phyloP scores from a whole-genome alignment of 1,284 basidiomycete genomes.

The Rhizoctonia solani region DNA sequence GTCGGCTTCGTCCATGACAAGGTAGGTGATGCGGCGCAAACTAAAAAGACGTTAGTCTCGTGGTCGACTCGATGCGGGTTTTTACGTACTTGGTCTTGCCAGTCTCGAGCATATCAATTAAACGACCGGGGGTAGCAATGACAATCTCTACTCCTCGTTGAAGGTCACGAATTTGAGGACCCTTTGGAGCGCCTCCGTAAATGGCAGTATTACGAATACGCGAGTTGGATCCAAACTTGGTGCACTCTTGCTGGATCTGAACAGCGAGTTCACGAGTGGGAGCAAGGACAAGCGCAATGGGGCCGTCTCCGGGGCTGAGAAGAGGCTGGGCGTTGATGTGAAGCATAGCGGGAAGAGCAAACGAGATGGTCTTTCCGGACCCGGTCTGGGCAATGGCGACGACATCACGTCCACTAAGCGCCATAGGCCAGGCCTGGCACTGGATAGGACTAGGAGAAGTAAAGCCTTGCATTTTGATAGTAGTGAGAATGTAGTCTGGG shows the following conservation, averaged over 20 bases:
- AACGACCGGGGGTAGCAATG: slow-evolving; percentile 87
- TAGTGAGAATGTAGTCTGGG: slow-evolving; percentile 93
- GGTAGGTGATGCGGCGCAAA: slow-evolving; percentile 92
- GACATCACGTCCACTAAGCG: slow-evolving; percentile 88
- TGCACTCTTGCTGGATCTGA: slow-evolving; percentile 98
- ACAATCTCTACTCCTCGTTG: slow-evolving; percentile 96
- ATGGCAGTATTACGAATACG: slow-evolving; percentile 98
- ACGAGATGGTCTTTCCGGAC: slow-evolving; percentile 96
- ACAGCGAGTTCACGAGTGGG: slow-evolving; percentile 98
- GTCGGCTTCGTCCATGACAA: slow-evolving; percentile 99
- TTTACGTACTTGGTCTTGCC: slow-evolving; percentile 78
- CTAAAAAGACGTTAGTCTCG: not conserved
- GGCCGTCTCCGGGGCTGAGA: slow-evolving; percentile 91
- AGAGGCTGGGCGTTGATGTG: slow-evolving; percentile 99
- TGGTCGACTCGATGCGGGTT: not conserved
- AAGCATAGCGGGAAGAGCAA: slow-evolving; percentile 97
- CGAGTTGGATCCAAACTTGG: slow-evolving; percentile 95
- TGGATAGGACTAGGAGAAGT: slow-evolving; percentile 89
- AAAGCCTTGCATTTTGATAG: slow-evolving; percentile 95
- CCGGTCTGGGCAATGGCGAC: slow-evolving; percentile 98
- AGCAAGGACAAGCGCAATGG: slow-evolving; percentile 94
- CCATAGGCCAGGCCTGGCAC: slow-evolving; percentile 99
- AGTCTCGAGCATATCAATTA: slow-evolving; percentile 94
- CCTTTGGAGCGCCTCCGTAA: slow-evolving; percentile 98
- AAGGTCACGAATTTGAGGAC: slow-evolving; percentile 96